phyloP scores from a whole-genome alignment of 345 rosid genomes.

The Tarenaya hassleriana region DNA sequence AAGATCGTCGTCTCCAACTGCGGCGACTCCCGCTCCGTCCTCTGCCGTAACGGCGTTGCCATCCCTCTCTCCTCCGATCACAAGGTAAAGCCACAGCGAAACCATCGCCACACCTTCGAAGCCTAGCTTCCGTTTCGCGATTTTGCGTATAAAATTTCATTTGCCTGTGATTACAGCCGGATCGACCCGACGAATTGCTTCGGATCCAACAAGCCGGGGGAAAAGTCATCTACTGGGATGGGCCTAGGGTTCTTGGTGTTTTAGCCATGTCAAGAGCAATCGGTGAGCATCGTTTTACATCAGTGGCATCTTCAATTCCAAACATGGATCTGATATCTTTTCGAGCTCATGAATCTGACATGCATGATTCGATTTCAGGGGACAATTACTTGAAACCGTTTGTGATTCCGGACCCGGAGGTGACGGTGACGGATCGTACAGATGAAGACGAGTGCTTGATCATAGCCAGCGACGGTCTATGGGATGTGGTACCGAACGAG shows the following conservation, averaged over 20 bases:
- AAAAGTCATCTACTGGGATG: constrained; percentile 86
- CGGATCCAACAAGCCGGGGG: constrained; percentile 76
- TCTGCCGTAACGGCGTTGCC: constrained; percentile 67
- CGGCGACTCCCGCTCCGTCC: constrained; percentile 89
- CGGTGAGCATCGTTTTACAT: constrained; percentile 31
- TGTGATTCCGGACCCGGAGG: constrained; percentile 83
- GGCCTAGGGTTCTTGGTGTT: constrained; percentile 79
- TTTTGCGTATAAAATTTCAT: background rate
- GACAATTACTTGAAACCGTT: constrained; percentile 85
- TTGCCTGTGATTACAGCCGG: constrained; percentile 46
- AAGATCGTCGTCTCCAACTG: constrained; percentile 70
- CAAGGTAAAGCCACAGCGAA: constrained; percentile 36
- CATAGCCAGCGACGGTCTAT: constrained; percentile 76
- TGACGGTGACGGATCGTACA: constrained; percentile 53
- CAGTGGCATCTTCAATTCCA: background rate
- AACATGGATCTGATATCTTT: too few species aligned
- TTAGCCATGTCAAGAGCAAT: constrained; percentile 92
- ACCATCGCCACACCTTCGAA: too few species aligned
- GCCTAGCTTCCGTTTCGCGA: background rate
- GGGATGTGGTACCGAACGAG: constrained; percentile 92
- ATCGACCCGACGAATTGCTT: constrained; percentile 70
- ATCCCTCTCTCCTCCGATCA: constrained; percentile 74
- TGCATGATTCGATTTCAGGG: background rate
- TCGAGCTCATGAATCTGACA: background rate
- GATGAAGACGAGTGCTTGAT: constrained; percentile 74